Base-by-base conservation (phyloP, 2,329 filamentous ascomycete genomes). In the Hypoxylon sp. region DNA sequence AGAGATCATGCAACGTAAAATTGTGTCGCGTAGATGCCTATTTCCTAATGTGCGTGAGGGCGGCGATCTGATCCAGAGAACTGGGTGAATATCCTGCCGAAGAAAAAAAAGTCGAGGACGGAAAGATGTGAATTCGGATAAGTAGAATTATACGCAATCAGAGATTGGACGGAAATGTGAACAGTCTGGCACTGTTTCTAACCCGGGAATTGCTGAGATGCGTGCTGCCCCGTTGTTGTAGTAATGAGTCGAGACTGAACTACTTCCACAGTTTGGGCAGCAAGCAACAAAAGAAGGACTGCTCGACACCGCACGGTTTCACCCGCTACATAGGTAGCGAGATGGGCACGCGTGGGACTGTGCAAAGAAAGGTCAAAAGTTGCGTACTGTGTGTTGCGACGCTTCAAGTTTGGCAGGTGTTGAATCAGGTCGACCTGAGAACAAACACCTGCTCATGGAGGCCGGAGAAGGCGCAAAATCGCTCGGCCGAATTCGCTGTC, bases 281-380 rank as follows among this genome's bases (percentile, higher is more conserved):
- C 13, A 44, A 1, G 8, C 8, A 20, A 10, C 3, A 22, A 44
- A 44, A 44, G 17, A 20, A 10, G 14, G 40, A 42, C 7, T 11
- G 40, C 40, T 44, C 17, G 40, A 44, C 25, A 27, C 25, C 25
- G 10, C 17, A 22, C 8, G 17, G 40, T 44, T 44, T 44, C 40
- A n/a, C 40, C 17, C 40, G 17, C 40, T 20, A 44, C 17, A 17
- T 44, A 42, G n/a, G 10, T 33, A 20, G 3, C 30, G 31, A 8
- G 31, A 1, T 37, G 37, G 50, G 35, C 17, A 51, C 31, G 30
- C 20, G 25, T 30, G 27, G 40, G 20, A 62, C 17, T 27, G 40
- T 57, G 60, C 27, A 50, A 57, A 35, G 40, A 64, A 58, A 58
- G 7, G 54, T 20, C 51, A 63, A 27, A 17, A 44, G 14, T 42